Evolutionary conservation across 2,329 filamentous ascomycete species (phyloP), one percentile per base, ranked within the genome.

Genomic region (Cytospora chrysosperma): DNA sequence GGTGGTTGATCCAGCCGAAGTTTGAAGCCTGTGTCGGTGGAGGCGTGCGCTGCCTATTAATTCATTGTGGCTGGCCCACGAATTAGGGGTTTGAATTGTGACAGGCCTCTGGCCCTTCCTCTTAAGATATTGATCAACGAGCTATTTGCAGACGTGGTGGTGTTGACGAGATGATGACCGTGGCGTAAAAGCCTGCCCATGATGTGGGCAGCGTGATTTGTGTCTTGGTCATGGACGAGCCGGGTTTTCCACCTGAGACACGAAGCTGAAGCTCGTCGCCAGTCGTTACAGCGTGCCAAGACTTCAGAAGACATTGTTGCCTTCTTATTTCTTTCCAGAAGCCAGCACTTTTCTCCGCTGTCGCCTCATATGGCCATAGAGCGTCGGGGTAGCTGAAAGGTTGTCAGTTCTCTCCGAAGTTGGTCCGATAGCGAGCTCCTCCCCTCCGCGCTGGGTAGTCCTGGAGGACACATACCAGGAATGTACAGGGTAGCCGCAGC

Each of bases 331-430:
- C 32, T 56, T 59, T 9, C 32, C 9, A 24, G 53, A 26, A 34
- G 63, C 34, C 21, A 65, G 53, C 4, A 57, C 53, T 34, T 65
- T 65, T n/a, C 61, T 58, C 28, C 63, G 58, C 34, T 65, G 63
- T 28, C 56, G 57, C 21, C 49, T 58, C 63, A 65, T 65, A 15
- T 65, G 63, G 37, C 43, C 63, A 53, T 63, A 65, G 8, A 65
- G 56, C 9, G 63, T 63, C 12, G 63, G 63, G 15, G 56, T 53
- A 54, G 63, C 63, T 65, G 12, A 15, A 13, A 26, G 21, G 15
- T n/a, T 34, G 27, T 62, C 34, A 58, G 37, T 34, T 32, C 4
- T 47, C n/a, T 47, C 12, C n/a, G 43, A 24, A 47, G n/a, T 21
- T 6, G n/a, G n/a, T 9, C 4, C 7, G n/a, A 47, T 24, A 24